Conservation (phyloP, 2,329 filamentous ascomycete species). For the Sarocladiaceae sp. region DNA sequence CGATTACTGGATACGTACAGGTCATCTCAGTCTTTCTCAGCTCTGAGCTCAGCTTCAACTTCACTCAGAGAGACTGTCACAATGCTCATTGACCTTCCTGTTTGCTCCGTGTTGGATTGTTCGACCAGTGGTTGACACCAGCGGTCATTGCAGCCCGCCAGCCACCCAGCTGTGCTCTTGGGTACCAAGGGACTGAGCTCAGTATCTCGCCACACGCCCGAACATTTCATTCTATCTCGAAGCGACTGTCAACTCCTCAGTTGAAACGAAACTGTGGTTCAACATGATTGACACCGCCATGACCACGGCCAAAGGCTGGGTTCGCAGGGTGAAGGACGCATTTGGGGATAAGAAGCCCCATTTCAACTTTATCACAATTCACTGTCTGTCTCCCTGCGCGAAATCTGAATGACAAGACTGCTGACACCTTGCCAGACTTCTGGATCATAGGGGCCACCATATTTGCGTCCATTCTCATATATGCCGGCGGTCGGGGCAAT, state of each 20-base stretch:
- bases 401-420: neutral
- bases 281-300: conserved; percentile 18
- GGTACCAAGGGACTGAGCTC: neutral
- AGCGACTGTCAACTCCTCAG: too few species aligned
- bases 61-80: neutral
- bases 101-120: conserved; percentile 1
- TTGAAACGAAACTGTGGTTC: neutral
- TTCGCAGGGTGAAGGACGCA: conserved; percentile 15
- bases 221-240: too few species aligned
- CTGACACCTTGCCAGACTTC: conserved; percentile 47
- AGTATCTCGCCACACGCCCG: too few species aligned
- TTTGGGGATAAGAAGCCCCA: conserved; percentile 56
- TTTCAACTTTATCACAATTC: conserved; percentile 75
- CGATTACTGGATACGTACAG: too few species aligned
- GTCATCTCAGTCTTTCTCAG: neutral
- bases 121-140: conserved; percentile 1
- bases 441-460: conserved; percentile 74
- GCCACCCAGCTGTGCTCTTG: too few species aligned
- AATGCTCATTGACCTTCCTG: conserved; percentile 6
- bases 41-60: neutral
- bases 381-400: conserved; percentile 51
- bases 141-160: too few species aligned
- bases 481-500: conserved; percentile 47
- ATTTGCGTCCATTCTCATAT: conserved; percentile 72
- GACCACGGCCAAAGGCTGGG: neutral